A percentile compares a stretch with the other conserved stretches of the same genome.
Conservation (phyloP, 805 yeast genomes). For the Blastobotrys americana region DNA sequence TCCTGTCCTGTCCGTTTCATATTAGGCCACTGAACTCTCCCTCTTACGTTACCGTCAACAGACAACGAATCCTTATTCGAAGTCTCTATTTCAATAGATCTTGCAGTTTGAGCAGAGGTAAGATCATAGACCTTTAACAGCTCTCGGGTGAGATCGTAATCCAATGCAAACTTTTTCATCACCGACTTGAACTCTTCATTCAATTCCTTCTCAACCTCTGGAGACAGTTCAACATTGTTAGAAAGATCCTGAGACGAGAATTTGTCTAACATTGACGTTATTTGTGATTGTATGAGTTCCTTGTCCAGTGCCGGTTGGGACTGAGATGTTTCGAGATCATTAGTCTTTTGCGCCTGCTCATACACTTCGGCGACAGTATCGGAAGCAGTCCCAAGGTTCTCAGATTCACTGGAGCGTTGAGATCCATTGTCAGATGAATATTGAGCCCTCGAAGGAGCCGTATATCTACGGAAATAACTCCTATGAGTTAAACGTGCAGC, state of each 20-base stretch:
- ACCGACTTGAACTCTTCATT: constrained; percentile 24
- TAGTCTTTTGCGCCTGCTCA: too few relatives aligned
- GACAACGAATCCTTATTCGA: background rate
- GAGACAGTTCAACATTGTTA: constrained; percentile 22
- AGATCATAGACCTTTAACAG: constrained; percentile 13
- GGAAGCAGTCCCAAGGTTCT: too few relatives aligned
- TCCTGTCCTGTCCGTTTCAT: constrained; percentile 52
- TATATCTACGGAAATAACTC: too few relatives aligned
- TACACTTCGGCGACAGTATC: too few relatives aligned
- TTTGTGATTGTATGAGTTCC: constrained; percentile 3
- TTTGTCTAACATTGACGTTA: constrained; percentile 7
- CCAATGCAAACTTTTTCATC: constrained; percentile 24
- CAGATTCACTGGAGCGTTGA: too few relatives aligned
- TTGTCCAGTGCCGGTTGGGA: background rate
- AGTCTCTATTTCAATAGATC: background rate
- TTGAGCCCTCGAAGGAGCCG: too few relatives aligned
- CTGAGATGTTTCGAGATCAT: too few relatives aligned
- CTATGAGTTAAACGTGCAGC: background rate
- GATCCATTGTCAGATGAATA: too few relatives aligned
- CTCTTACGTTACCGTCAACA: constrained; percentile 17
- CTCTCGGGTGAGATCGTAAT: constrained; percentile 23
- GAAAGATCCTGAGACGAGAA: background rate
- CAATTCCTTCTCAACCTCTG: constrained; percentile 27
- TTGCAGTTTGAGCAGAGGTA: constrained; percentile 15
- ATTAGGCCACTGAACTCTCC: constrained; percentile 44